Evolutionary conservation across 208 protist species (phyloP), one percentile per base, ranked within the genome.

Genomic region (Acanthamoeba lenticulata): DNA sequence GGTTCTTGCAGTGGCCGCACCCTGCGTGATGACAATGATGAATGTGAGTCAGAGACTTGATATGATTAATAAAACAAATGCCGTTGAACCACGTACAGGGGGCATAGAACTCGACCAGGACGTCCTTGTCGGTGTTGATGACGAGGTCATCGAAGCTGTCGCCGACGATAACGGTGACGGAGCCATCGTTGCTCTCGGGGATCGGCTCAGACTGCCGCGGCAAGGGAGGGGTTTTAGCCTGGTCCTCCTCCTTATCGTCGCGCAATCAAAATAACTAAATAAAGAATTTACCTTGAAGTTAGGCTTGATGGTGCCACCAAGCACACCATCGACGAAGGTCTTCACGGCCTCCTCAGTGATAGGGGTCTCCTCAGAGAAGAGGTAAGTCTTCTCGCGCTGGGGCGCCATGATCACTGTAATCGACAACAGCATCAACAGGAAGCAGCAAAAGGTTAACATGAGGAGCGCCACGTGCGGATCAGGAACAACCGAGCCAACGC

Each of bases 61-160:
- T 1, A 42, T 19, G 15, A 4, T 3, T 36, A 57, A 9, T 15
- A 34, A 11, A 42, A 32, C 42, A 11, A 44, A 86, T 29, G 44
- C 11, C 21, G 52, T 60, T 40, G 38, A 27, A n/a, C n/a, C n/a
- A n/a, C 55, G 40, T 67, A 94, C 98, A 99, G 86, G 98, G 98
- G 38, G 98, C 97, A n/a, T 98, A 99, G 95, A 99, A 99, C 95
- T 99, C 98, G 45, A 99, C 95, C 32, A 97, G 94, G 40, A 97
- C 95, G 88, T 97, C 90, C 79, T 96, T 96, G 42, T 32, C 40
- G 57, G 91, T 55, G 83, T 96, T 94, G 57, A 94, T 57, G 47
- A 96, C 96, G 34, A 97, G 44, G 4, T 93, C 77, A 27, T 95
- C 88, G 38, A 94, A 95, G 86, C 89, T 95, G 29, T 86, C 52